Evolutionary conservation across 345 rosid species (phyloP), one percentile per base, ranked within the genome.

Genomic region (Eucalyptus polybractea): DNA sequence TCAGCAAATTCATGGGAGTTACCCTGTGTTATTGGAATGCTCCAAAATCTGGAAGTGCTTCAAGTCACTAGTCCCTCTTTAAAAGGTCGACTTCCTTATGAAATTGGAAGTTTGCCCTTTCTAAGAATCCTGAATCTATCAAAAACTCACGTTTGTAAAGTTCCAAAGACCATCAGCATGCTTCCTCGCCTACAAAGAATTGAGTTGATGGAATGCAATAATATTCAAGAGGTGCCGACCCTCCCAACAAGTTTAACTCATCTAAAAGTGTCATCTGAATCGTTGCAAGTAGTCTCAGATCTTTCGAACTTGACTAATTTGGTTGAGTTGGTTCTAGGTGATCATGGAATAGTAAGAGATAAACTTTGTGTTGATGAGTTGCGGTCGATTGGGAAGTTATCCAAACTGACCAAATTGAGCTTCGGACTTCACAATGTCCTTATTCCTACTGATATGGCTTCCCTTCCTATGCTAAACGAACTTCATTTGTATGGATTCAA

Each of bases 291-390:
- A 7, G 0, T 67, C 21, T 3, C 22, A 0, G 42, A 67, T 16
- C 80, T 67, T 3, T 67, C 42, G 0, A 67, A 31, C 42, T 1
- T 31, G 7, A 67, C 22, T 45, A 9, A 45, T 45, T 45, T 45
- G 76, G 40, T n/a, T 65, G 40, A 65, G 21, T 65, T 65, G 40
- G 0, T 4, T 13, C 40, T 65, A 24, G 1, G 0, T 58, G 1
- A 24, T 8, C 0, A 0, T 24, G 29, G 0, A 29, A 1, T 0
- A 14, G 0, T 4, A 13, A 1, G 72, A 62, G 17, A 29, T 13
- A 10, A 29, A 29, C 8, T 4, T 29, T 13, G 19, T 13, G 6
- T 2, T 3, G 2, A 3, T 31, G 6, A 31, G 42, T 15, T 31
- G 3, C 0, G 22, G 1, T 67, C 22, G 22, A 31, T 67, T 67